Evolutionary conservation across 352 stramenopile genomes (phyloP), one percentile per base, ranked within the genome.

Genomic region (Globisporangium uncinulatum): DNA sequence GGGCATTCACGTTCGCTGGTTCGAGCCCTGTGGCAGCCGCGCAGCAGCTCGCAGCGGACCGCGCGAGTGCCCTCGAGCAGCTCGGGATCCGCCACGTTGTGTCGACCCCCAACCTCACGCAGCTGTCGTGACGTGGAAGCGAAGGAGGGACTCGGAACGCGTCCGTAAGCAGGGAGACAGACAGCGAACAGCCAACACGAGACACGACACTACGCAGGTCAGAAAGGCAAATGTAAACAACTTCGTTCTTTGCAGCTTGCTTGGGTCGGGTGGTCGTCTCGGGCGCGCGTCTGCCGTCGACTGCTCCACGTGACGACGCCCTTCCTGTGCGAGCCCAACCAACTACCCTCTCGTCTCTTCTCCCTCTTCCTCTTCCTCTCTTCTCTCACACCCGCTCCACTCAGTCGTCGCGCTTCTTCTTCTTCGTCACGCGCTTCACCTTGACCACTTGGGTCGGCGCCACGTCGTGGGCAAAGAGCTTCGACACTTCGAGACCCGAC

Each of bases 351-450:
- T 29, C 8, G 21, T 50, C 44, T 17, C 13, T 29, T 29, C 24
- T 29, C 24, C 24, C 4, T 29, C 24, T 29, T 4, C 24, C 24
- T 29, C 24, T 29, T 29, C 24, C 24, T 29, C 24, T 29, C 24
- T 15, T 46, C 41, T 19, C 15, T 21, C 15, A 46, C 15, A 14
- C 13, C 32, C 45, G 37, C 1, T 54, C 24, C 1, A 51, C 56
- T 70, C 77, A 92, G 50, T 94, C 80, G 47, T 95, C 82, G 53
- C 75, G 69, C 71, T 95, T 95, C 78, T 94, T 93, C 69, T 95
- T 93, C 74, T 95, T 95, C 37, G 86, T 83, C 32, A 90, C 74
- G 34, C 79, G 79, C 74, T 95, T 95, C 43, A 91, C 80, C 73
- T 93, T 95, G 58, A 92, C 80, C 19, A 91, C 77, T 60, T 90